These are phyloP conservation scores for Albophoma yamanashiensis DNA, from an alignment of 2,329 filamentous ascomycete species.

Conservation along the genomic window DNA sequence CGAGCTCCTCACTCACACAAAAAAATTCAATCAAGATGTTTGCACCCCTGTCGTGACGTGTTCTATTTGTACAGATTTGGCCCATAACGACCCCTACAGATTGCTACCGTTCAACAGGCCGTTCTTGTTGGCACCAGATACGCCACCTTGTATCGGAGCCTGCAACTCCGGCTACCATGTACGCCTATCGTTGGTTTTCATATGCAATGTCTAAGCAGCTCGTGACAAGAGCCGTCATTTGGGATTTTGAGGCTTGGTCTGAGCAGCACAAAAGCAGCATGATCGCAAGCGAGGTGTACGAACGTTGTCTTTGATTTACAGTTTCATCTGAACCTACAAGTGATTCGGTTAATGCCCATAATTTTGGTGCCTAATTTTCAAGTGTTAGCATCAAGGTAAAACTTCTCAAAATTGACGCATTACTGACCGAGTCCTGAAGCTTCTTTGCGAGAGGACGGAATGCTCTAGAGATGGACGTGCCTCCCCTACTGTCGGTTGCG, in stretches of 20 bases:
- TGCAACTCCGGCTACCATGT: background rate
- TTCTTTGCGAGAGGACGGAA: background rate
- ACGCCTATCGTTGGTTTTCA: background rate
- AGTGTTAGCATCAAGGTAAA: background rate
- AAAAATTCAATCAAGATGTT: too few species aligned
- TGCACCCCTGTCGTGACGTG: too few species aligned
- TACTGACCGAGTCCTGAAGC: background rate
- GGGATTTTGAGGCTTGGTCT: background rate
- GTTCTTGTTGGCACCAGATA: too few species aligned
- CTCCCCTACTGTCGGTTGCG: background rate
- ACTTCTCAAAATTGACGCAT: background rate
- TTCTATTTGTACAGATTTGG: too few species aligned
- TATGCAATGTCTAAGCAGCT: constrained; percentile 1
- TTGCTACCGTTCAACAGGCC: too few species aligned
- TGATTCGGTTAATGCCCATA: background rate
- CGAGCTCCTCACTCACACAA: too few species aligned
- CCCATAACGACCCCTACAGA: too few species aligned
- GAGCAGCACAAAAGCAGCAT: constrained; percentile 3
- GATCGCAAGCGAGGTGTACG: constrained; percentile 2
- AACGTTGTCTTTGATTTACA: constrained; percentile 1
- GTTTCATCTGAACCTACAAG: background rate
- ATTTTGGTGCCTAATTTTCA: background rate
- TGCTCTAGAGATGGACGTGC: background rate
- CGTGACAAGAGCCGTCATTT: background rate
- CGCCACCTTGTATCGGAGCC: too few species aligned